phyloP scores from a whole-genome alignment of 1,284 basidiomycete genomes.

The Schizophyllum amplum region DNA sequence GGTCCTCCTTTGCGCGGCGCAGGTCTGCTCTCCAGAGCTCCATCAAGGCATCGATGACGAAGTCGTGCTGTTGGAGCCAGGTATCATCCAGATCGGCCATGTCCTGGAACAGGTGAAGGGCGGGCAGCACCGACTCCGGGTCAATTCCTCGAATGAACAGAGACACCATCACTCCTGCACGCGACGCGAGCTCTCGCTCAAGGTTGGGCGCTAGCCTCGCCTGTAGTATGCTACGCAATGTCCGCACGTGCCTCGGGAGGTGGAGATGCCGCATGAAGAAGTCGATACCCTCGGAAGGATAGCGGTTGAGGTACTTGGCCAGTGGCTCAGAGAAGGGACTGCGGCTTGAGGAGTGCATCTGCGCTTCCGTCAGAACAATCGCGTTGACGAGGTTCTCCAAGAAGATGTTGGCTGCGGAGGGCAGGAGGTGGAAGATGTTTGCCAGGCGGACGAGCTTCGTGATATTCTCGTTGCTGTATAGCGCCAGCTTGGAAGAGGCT shows the following conservation, averaged over 20 bases:
- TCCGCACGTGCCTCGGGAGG: conserved; percentile 69
- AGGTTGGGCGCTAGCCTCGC: conserved; percentile 73
- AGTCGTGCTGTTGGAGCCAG: conserved; percentile 68
- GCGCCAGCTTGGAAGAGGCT: conserved; percentile 68
- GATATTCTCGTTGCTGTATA: conserved; percentile 87
- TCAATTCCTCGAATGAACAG: conserved; percentile 42
- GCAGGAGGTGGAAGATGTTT: conserved; percentile 95
- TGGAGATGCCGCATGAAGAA: conserved; percentile 80
- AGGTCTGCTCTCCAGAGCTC: conserved; percentile 63
- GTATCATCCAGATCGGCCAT: conserved; percentile 50
- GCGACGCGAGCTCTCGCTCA: conserved; percentile 63
- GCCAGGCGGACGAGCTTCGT: conserved; percentile 90
- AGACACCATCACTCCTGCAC: conserved; percentile 54
- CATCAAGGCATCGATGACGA: conserved; percentile 63
- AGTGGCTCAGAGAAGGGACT: conserved; percentile 95
- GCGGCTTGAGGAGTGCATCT: conserved; percentile 82
- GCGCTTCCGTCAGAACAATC: conserved; percentile 90
- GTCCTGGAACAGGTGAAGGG: conserved; percentile 74
- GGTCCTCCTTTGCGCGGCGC: conserved; percentile 37
- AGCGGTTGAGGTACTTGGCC: conserved; percentile 87
- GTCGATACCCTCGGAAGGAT: conserved; percentile 78
- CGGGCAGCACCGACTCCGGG: conserved; percentile 49
- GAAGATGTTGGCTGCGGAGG: conserved; percentile 90
- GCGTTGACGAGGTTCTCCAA: conserved; percentile 80
- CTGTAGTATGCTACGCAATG: conserved; percentile 74